Base-by-base conservation (phyloP, 169 alveolate genomes). In the Perkinsus olseni region DNA sequence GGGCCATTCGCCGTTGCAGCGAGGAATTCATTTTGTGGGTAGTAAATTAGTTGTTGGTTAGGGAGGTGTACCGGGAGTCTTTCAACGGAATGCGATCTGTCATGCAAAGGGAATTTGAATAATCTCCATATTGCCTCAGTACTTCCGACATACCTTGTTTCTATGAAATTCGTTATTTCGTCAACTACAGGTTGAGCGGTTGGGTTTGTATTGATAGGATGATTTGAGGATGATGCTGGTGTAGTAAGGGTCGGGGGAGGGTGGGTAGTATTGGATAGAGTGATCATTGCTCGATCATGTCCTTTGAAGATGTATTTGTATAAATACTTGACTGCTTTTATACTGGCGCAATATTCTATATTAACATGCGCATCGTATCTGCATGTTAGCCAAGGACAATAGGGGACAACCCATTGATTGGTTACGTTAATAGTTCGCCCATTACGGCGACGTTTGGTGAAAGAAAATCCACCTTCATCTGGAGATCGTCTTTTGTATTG, bases 401-500 rank as follows among this genome's bases (percentile, higher is more conserved):
- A 45, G 10, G 93, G 93, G 36, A 91, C 93, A 1, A 91, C 93
- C 82, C 93, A 39, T 0, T 38, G 74, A 45, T 91, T 91, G 74
- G 48, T 62, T 0, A 91, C 0, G 0, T 0, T 24, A 40, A 28
- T 62, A 24, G 0, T 8, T 8, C 28, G 1, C 4, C 82, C 82
- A 28, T 62, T 24, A 62, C 82, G 82, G 10, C 17, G 1, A 13
- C 82, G 82, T 24, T 62, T 62, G 28, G 82, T 62, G 82, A 62
- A 62, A 28, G 82, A 62, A 24, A 6, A 3, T 24, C 82, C 82
- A 62, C 82, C 28, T 62, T 62, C 37, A 62, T 3, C 28, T 8
- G 82, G 82, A 0, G 82, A 24, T 4, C 82, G 82, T 24, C 82
- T 8, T 24, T 62, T 62, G 31, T 62, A 62, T 62, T 62, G 36